Base-by-base conservation (phyloP, 2,329 filamentous ascomycete species). In the Davidsoniella eucalypti region DNA sequence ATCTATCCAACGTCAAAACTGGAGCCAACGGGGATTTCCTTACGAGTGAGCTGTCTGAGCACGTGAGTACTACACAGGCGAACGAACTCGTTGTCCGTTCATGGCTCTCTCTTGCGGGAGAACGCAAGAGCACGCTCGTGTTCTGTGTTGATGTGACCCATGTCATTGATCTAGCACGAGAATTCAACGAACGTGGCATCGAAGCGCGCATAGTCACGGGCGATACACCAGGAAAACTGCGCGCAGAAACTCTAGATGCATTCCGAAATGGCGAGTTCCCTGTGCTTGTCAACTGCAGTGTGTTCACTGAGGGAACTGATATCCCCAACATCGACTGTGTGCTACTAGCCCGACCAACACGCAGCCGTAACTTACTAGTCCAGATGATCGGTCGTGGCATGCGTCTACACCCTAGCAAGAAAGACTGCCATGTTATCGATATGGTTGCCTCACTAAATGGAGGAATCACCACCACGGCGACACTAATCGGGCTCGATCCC, bases 381-480 rank as follows among this genome's bases (percentile, higher is more conserved):
- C 92, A 98, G 64, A 98, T 98, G 92, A 94, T 98, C 54, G 92
- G 92, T 0, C 76, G 92, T 58, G 92, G 92, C 4, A 84, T 98
- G 78, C 78, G 92, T 40, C 67, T 95, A 38, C 75, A 86, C 61
- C 70, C 80, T 1, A 83, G 76, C 10, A 98, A 98, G 64, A 68
- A 80, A 38, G 78, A 96, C 60, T 98, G 92, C 57, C 92, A 96
- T 62, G 72, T 98, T 53, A 93, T 98, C 59, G 92, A 98, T 63
- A 87, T 98, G 78, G 92, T 96, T 0, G 83, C 88, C 0, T 87
- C 80, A 37, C 68, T 96, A 18, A 78, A 80, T 47, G 84, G 80
- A 0, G 92, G 92, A 4, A 84, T 98, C 47, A 76, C 94, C 2
- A 93, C 87, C 0, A 87, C 86, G 0, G 90, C 92, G 0, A 95